These are phyloP conservation scores for Postia placenta DNA, from an alignment of 768 basidiomycete genomes.

Conservation along the genomic window DNA sequence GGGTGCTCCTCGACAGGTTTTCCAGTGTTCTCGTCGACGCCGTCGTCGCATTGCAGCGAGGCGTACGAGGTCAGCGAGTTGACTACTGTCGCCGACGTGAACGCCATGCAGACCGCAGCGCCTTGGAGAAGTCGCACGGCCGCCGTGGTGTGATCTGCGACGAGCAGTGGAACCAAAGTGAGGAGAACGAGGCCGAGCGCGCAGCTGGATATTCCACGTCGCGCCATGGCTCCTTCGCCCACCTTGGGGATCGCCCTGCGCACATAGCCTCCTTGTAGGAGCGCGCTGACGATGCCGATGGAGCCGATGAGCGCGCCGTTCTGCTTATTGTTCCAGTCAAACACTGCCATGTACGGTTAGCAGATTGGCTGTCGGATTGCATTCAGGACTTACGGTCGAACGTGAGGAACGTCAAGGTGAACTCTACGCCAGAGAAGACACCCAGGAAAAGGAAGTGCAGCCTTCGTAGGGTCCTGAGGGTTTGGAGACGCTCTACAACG, in stretches of 20 bases:
- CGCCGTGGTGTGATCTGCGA: constrained; percentile 32
- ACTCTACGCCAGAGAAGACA: constrained; percentile 93
- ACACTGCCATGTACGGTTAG: constrained; percentile 41
- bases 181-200: constrained; percentile 65
- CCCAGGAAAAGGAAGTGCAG: constrained; percentile 84
- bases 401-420: constrained; percentile 92
- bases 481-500: constrained; percentile 44
- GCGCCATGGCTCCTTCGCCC: constrained; percentile 81
- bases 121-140: constrained; percentile 51
- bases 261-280: constrained; percentile 93
- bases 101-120: constrained; percentile 84
- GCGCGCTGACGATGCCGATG: constrained; percentile 86
- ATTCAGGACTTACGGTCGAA: constrained; percentile 64
- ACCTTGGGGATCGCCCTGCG: constrained; percentile 69
- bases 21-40: constrained; percentile 47
- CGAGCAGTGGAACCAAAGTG: constrained; percentile 58
- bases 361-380: not conserved
- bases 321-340: constrained; percentile 86
- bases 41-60: constrained; percentile 85
- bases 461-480: constrained; percentile 54
- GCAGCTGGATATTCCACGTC: constrained; percentile 73
- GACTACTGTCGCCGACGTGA: constrained; percentile 94
- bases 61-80: constrained; percentile 89
- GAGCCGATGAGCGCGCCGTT: constrained; percentile 81
- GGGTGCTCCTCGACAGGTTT: constrained; percentile 53